phyloP scores from a whole-genome alignment of 805 yeast genomes.

The Metschnikowia kunwiensis region DNA sequence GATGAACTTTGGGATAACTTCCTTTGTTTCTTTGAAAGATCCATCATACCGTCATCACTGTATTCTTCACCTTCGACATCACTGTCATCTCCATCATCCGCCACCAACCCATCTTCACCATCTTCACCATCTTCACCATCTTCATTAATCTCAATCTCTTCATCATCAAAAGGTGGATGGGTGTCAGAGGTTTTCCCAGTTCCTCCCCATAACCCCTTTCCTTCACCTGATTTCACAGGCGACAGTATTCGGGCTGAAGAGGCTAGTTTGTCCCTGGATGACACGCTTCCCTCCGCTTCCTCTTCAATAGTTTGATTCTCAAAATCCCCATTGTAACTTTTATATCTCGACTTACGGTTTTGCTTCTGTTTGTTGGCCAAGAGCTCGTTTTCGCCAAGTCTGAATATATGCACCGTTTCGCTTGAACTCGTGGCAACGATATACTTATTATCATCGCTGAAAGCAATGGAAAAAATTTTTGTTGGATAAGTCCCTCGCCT shows the following conservation, averaged over 20 bases:
- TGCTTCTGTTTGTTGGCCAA: conserved; percentile 36
- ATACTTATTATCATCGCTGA: conserved; percentile 65
- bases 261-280: background rate
- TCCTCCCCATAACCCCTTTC: too few species aligned
- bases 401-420: conserved; percentile 89
- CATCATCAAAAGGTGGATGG: too few species aligned
- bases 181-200: too few species aligned
- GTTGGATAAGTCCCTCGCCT: conserved; percentile 87
- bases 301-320: conserved; percentile 27
- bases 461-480: conserved; percentile 68
- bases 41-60: conserved; percentile 24
- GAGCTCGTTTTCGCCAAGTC: conserved; percentile 55
- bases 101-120: conserved; percentile 21
- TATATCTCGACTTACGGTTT: conserved; percentile 20
- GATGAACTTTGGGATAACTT: conserved; percentile 40
- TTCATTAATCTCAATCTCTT: conserved; percentile 1
- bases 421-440: conserved; percentile 85
- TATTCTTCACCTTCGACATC: conserved; percentile 30
- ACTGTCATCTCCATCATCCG: conserved; percentile 23
- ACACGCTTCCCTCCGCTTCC: conserved; percentile 15
- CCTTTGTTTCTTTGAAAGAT: conserved; percentile 29
- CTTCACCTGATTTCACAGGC: too few species aligned
- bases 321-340: conserved; percentile 9
- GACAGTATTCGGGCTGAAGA: too few species aligned
- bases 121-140: conserved; percentile 23